phyloP scores from a whole-genome alignment of 495 filamentous ascomycete species.

The Lophium mytilinum region DNA sequence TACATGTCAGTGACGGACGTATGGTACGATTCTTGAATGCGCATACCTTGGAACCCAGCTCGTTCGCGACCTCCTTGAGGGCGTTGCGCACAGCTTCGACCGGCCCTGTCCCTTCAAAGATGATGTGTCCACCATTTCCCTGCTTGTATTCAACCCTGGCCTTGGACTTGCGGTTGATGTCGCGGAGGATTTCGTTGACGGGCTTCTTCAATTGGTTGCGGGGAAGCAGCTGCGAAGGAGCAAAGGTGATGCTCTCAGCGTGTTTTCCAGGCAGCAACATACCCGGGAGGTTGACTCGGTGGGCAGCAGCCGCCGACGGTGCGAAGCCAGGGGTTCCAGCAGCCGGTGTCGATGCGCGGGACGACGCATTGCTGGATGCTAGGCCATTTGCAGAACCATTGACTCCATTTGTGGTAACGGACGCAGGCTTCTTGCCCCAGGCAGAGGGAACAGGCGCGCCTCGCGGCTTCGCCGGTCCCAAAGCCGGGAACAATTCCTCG shows the following conservation, averaged over 20 bases:
- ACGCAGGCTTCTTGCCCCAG: slow-evolving; percentile 57
- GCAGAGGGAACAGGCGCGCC: slow-evolving; percentile 50
- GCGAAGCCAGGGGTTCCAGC: slow-evolving; percentile 47
- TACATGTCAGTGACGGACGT: not conserved
- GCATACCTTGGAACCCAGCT: slow-evolving; percentile 74
- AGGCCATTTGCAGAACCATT: slow-evolving; percentile 48
- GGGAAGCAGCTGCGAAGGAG: slow-evolving; percentile 62
- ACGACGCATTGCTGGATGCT: slow-evolving; percentile 33
- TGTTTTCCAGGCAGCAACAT: slow-evolving; percentile 71
- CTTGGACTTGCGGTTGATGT: slow-evolving; percentile 81
- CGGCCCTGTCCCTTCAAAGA: slow-evolving; percentile 75
- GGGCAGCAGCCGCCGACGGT: slow-evolving; percentile 26
- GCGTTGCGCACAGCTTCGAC: slow-evolving; percentile 70
- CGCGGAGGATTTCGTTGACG: slow-evolving; percentile 69
- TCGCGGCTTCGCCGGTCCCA: slow-evolving; percentile 61
- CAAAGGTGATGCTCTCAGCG: slow-evolving; percentile 62
- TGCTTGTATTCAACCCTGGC: slow-evolving; percentile 67
- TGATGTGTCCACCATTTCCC: slow-evolving; percentile 53
- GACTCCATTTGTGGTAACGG: slow-evolving; percentile 48
- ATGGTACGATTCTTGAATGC: not conserved
- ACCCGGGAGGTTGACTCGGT: slow-evolving; percentile 42
- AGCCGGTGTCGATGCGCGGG: slow-evolving; percentile 49
- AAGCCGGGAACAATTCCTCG: slow-evolving; percentile 80
- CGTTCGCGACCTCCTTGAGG: slow-evolving; percentile 73
- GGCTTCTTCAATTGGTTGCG: slow-evolving; percentile 73